Evolutionary conservation across 257 asterid species (phyloP).

Genomic region (Forsythia suspensa): DNA sequence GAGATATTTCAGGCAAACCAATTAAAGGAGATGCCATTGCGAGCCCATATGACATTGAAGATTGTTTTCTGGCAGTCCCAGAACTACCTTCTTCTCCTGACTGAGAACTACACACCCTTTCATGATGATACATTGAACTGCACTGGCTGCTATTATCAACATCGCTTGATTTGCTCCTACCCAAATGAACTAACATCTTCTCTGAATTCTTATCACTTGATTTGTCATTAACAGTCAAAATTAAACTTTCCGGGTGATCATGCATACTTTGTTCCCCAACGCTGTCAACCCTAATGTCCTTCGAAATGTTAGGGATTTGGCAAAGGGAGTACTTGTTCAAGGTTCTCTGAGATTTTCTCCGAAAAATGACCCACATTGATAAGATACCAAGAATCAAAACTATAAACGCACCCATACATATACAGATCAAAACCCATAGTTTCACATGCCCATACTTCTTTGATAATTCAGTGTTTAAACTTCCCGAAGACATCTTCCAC

Average conservation of each 20-base stretch:
- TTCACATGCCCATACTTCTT: conserved; percentile 70
- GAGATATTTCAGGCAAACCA: conserved; percentile 94
- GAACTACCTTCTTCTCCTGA: conserved; percentile 97
- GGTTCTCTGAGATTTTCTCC: conserved; percentile 64
- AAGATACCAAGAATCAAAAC: conserved; percentile 69
- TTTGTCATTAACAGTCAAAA: conserved; percentile 56
- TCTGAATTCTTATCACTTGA: conserved; percentile 62
- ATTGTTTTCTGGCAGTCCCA: conserved; percentile 54
- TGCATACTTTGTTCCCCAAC: conserved; percentile 45
- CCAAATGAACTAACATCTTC: conserved; percentile 68
- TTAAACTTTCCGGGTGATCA: conserved; percentile 50
- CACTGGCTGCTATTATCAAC: conserved; percentile 79
- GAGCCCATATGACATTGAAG: conserved; percentile 59
- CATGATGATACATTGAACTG: conserved; percentile 72
- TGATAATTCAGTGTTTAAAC: conserved; percentile 54
- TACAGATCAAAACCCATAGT: conserved; percentile 82
- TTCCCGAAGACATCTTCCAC: conserved; percentile 60
- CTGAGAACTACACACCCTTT: conserved; percentile 69
- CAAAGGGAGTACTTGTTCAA: conserved; percentile 45
- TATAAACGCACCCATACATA: conserved; percentile 74
- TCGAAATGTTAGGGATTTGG: conserved; percentile 78
- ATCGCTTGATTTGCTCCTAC: conserved; percentile 77
- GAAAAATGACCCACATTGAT: conserved; percentile 67
- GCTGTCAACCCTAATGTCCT: conserved; percentile 77
- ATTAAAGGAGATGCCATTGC: conserved; percentile 77